A percentile compares a stretch with the other conserved stretches of the same genome.
phyloP scores from a whole-genome alignment of 164 flowering plant species.

The Akebia trifoliata region DNA sequence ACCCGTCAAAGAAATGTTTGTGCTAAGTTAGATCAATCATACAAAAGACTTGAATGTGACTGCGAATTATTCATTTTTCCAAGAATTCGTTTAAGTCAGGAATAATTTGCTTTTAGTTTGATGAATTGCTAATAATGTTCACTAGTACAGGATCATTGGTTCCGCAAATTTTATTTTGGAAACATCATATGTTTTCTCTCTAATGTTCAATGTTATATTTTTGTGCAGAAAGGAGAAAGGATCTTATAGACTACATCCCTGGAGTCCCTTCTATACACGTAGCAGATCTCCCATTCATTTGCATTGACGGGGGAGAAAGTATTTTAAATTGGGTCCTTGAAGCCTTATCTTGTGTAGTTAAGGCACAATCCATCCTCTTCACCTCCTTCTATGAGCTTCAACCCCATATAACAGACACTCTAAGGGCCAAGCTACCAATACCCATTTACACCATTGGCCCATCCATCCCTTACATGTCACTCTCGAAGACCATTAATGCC shows the following conservation, averaged over 20 bases:
- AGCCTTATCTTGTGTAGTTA: conserved; percentile 8
- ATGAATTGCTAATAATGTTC: too few relatives aligned
- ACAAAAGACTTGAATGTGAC: too few relatives aligned
- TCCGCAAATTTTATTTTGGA: too few relatives aligned
- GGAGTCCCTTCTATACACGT: conserved; percentile 41
- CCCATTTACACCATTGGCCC: conserved; percentile 51
- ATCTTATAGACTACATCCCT: conserved; percentile 42
- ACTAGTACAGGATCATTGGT: too few relatives aligned
- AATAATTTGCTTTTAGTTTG: too few relatives aligned
- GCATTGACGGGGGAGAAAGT: conserved; percentile 4
- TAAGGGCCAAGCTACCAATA: conserved; percentile 22
- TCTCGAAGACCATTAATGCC: too few relatives aligned
- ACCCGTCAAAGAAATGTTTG: too few relatives aligned
- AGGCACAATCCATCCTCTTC: conserved; percentile 43
- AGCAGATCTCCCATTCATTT: conserved; percentile 32
- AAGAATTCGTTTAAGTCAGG: too few relatives aligned
- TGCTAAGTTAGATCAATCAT: too few relatives aligned
- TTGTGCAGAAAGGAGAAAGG: conserved; percentile 21
- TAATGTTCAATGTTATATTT: too few relatives aligned
- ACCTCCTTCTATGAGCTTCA: conserved; percentile 50
- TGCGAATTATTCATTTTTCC: too few relatives aligned
- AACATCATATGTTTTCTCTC: too few relatives aligned
- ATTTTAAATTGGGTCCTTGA: conserved; percentile 1
- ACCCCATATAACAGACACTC: conserved; percentile 20
- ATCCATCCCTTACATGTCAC: conserved; percentile 22